Conservation (phyloP, 1,139 yeast genomes). For the Zygosaccharomyces pseudobailii region DNA sequence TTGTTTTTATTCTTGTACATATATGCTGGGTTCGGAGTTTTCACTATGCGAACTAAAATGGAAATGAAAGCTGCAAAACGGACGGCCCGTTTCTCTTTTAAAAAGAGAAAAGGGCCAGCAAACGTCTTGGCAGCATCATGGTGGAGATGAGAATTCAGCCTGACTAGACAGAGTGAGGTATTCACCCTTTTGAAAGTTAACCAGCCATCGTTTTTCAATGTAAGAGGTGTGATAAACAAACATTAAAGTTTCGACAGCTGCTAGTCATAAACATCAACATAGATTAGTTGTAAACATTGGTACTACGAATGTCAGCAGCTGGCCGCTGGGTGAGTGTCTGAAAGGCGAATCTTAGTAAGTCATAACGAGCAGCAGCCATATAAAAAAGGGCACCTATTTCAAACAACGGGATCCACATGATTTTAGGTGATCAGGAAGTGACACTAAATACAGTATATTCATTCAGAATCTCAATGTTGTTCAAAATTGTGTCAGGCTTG, state of each 20-base stretch:
- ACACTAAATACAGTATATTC: not conserved
- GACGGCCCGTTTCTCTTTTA: not conserved
- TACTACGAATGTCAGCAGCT: not conserved
- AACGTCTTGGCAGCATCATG: not conserved
- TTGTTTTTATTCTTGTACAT: not conserved
- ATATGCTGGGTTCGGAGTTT: constrained; percentile 4
- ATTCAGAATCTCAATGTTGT: constrained; percentile 3
- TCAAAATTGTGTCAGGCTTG: constrained; percentile 9
- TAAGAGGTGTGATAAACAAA: not conserved
- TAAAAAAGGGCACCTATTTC: not conserved
- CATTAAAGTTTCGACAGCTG: not conserved
- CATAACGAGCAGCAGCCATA: not conserved
- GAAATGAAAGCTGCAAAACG: not conserved
- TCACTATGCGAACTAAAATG: not conserved
- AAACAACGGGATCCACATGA: not conserved
- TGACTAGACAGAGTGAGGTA: no score
- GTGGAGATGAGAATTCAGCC: not conserved
- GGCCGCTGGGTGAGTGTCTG: not conserved
- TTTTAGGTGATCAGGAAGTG: not conserved
- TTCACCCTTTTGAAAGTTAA: no score
- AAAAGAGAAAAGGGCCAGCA: not conserved
- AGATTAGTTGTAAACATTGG: not conserved
- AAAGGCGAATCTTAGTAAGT: not conserved
- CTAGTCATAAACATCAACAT: not conserved
- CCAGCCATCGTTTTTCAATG: not conserved